Base-by-base conservation (phyloP, 306 rosid species). In the Quercus bicolor region DNA sequence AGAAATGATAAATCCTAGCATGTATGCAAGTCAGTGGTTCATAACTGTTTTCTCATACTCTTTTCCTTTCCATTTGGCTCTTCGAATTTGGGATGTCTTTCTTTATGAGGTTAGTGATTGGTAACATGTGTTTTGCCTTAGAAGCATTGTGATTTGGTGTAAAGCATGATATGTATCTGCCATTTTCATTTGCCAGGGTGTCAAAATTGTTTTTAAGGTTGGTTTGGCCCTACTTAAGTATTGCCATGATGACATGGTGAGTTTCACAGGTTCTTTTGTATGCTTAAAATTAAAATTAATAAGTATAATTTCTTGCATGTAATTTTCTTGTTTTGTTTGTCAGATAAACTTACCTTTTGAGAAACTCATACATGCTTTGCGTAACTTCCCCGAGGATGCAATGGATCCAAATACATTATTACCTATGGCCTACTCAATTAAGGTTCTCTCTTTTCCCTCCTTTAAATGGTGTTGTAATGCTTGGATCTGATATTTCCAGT, bases 21-120 rank as follows among this genome's bases (percentile, higher is more conserved):
- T 95, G 99, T 95, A 95, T 75, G 99, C 97, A 60, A 95, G 99
- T 85, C 99, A 95, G 82, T 95, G 99, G 99, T 95, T 95, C 84
- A 95, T 95, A 56, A 95, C 98, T 23, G 98, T 95, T 78, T 95
- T 95, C 87, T 91, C 99, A 51, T 93, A 95, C 84, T 95, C 99
- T 74, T 93, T 95, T 84, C 99, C 99, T 2, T 95, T 95, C 88
- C 98, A 91, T 84, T 84, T 95, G 84, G 98, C 99, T 83, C 96
- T 95, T 77, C 91, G 98, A 85, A 93, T 95, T 62, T 95, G 99
- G 99, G 99, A 95, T 80, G 99, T 93, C 65, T 95, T 95, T 89
- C 96, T 95, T 45, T 84, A 26, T 6, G 99, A 95, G 98, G 98
- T 95, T 85, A 79, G 98, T 72, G 15, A 23, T 51, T 75, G 28